Base-by-base conservation (phyloP, 768 basidiomycete species). In the Cubamyces sp. region DNA sequence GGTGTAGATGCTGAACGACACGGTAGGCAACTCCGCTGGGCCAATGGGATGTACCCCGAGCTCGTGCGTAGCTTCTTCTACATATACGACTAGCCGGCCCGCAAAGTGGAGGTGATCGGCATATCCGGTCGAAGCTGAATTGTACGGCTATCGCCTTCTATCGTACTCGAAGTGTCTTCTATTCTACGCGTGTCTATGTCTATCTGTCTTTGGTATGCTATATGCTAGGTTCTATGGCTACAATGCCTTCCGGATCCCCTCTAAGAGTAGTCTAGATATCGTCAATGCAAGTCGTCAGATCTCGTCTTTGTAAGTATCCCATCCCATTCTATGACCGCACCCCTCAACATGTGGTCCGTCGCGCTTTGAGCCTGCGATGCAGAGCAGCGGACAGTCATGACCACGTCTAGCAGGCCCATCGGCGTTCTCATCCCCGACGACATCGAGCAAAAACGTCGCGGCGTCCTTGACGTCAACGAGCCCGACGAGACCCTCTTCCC, bases 281-380 rank as follows among this genome's bases (percentile, higher is more conserved):
- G 26, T 43, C n/a, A 21, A 21, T 52, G 15, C 18, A 21, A 11
- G 37, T 30, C 48, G 42, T 65, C 52, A 68, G 5, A 72, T 54
- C 23, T 66, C 66, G 65, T 80, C 79, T 57, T 66, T 66, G 74
- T 73, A 78, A 7, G 74, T 64, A n/a, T 66, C 55, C 66, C 74
- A 69, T 19, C 69, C 76, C 53, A 68, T 57, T n/a, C 59, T 65
- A 64, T 81, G 81, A 7, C 74, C 74, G 54, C 82, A 82, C 7
- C 74, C 73, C 6, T 72, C 69, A 26, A 65, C 55, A 63, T 82
- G 81, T 8, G 59, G 49, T 43, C 47, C 70, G 39, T 64, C 61
- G 19, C 61, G 60, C 18, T 41, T 61, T 23, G 69, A 56, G 2
- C 79, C 81, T 2, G 75, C 79, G 26, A 82, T 71, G 64, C 80